phyloP scores from a whole-genome alignment of 2,329 filamentous ascomycete genomes.

The Diaporthe sp. region DNA sequence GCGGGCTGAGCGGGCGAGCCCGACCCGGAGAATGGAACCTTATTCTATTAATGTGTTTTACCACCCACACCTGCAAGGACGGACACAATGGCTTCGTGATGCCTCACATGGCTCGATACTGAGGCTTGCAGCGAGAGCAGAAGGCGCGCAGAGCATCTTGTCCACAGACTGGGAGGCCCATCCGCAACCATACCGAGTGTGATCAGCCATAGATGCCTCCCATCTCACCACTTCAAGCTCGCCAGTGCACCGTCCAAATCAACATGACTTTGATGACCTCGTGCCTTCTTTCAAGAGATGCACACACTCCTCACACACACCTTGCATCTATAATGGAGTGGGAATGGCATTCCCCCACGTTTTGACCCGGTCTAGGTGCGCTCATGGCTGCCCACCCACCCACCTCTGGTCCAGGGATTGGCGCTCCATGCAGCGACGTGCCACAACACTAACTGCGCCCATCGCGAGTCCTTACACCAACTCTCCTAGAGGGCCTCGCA shows the following conservation, averaged over 20 bases:
- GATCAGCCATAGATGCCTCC: background rate
- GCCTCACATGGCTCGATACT: background rate
- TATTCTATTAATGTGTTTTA: constrained; percentile 16
- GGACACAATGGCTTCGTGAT: background rate
- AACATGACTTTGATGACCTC: background rate
- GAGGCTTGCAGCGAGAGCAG: background rate
- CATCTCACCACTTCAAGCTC: background rate
- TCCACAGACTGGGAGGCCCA: background rate
- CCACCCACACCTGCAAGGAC: background rate
- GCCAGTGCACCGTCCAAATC: too few relatives aligned
- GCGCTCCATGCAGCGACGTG: constrained; percentile 10
- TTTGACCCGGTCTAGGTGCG: too few relatives aligned
- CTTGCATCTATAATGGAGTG: background rate
- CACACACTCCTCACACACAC: background rate
- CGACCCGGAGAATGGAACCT: constrained; percentile 29
- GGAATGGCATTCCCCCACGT: background rate
- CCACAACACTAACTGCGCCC: background rate
- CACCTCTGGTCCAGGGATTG: constrained; percentile 9
- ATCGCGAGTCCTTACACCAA: background rate
- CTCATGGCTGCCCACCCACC: background rate
- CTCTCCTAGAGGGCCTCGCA: background rate
- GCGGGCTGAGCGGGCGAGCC: constrained; percentile 28
- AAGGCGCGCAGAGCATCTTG: background rate
- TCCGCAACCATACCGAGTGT: background rate
- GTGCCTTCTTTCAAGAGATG: background rate